Evolutionary conservation across 1,284 basidiomycete species (phyloP).

Genomic region (Leccinum solheimii): DNA sequence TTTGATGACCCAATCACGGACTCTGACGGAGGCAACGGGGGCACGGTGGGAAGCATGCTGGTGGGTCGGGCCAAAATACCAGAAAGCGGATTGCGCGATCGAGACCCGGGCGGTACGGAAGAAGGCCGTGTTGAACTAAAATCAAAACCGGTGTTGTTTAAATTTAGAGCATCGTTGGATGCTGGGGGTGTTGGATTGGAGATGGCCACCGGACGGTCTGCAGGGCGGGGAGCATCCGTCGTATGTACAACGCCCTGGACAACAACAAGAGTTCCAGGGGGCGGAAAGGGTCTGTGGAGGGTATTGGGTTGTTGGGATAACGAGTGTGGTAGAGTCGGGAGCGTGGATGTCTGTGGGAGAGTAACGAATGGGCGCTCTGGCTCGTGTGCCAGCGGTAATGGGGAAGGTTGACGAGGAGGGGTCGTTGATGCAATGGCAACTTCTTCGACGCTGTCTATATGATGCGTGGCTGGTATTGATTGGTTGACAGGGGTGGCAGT

Average conservation of each 20-base stretch:
- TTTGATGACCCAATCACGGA: constrained; percentile 3
- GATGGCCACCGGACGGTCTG: constrained; percentile 15
- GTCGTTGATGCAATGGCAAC: constrained; percentile 22
- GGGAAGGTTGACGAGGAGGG: constrained; percentile 11
- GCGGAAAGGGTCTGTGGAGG: constrained; percentile 53
- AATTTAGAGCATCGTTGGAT: constrained; percentile 7
- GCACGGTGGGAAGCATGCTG: constrained; percentile 30
- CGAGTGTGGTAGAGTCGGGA: constrained; percentile 9
- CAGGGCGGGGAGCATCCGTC: constrained; percentile 53
- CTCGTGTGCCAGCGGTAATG: constrained; percentile 12
- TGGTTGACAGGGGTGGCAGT: constrained; percentile 6
- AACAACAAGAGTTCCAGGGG: constrained; percentile 73
- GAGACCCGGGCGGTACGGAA: constrained; percentile 31
- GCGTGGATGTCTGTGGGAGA: constrained; percentile 8
- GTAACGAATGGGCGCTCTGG: constrained; percentile 10
- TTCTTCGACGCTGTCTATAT: constrained; percentile 20
- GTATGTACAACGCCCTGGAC: constrained; percentile 82
- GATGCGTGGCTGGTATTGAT: constrained; percentile 2
- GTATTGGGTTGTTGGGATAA: constrained; percentile 18
- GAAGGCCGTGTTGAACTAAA: constrained; percentile 26
- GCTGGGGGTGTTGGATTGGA: constrained; percentile 15
- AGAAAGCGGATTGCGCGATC: constrained; percentile 43
- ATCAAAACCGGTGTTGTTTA: constrained; percentile 9
- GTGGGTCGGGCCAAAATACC: constrained; percentile 44
- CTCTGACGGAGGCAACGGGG: constrained; percentile 13